A percentile compares a stretch with the other conserved stretches of the same genome.
These are phyloP conservation scores for Cymbidium sinense DNA, from an alignment of 106 monocot genomes.

Conservation along the genomic window DNA sequence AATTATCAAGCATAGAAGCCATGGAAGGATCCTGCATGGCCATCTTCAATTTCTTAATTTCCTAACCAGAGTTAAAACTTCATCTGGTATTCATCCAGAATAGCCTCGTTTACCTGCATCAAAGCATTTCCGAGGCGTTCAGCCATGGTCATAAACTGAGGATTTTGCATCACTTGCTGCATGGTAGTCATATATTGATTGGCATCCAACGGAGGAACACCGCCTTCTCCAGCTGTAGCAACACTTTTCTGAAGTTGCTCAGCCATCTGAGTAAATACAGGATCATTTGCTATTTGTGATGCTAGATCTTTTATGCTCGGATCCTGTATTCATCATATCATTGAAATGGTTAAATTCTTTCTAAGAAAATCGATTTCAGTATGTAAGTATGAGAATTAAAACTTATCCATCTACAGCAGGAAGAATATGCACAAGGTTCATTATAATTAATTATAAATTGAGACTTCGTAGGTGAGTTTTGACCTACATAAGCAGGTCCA, in stretches of 20 bases:
- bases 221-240: conserved; percentile 35
- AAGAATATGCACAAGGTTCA: too few relatives aligned
- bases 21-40: conserved; percentile 64
- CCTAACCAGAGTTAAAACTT: neutral
- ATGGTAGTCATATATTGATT: conserved; percentile 74
- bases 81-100: neutral
- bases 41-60: neutral
- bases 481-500: too few relatives aligned
- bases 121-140: conserved; percentile 81
- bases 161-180: conserved; percentile 92
- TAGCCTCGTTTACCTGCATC: conserved; percentile 57
- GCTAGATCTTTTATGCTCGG: conserved; percentile 83
- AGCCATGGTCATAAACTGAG: conserved; percentile 88
- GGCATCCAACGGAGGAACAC: conserved; percentile 52
- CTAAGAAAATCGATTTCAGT: neutral
- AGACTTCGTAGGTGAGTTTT: too few relatives aligned
- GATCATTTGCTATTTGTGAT: conserved; percentile 81
- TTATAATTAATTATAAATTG: too few relatives aligned
- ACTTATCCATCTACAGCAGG: neutral
- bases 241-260: conserved; percentile 85
- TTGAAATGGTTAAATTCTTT: neutral
- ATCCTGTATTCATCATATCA: conserved; percentile 44
- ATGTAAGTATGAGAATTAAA: neutral
- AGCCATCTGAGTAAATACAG: conserved; percentile 82
- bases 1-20: conserved; percentile 72